A percentile compares a stretch with the other conserved stretches of the same genome.
These are phyloP conservation scores for Tricholoma flavovirens DNA, from an alignment of 768 basidiomycete genomes.

Conservation along the genomic window DNA sequence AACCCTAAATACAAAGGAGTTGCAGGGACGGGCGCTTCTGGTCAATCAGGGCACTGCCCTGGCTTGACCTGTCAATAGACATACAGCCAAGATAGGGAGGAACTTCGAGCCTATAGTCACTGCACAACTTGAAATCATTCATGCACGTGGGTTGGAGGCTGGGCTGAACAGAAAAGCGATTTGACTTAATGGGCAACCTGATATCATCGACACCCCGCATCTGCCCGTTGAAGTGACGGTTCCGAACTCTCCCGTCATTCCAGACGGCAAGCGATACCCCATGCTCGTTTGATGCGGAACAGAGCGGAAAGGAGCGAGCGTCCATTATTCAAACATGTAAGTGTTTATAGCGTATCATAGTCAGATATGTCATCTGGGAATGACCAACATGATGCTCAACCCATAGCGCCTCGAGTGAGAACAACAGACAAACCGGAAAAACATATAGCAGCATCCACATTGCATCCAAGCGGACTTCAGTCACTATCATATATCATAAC, in stretches of 20 bases:
- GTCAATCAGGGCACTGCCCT: neutral
- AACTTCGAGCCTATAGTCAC: neutral
- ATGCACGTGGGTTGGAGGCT: neutral
- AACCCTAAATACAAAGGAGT: neutral
- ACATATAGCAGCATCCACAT: neutral
- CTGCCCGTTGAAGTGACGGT: neutral
- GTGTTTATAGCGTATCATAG: neutral
- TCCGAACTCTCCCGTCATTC: neutral
- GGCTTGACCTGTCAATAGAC: no score
- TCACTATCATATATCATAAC: conserved; percentile 3
- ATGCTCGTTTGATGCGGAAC: neutral
- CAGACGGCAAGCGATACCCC: neutral
- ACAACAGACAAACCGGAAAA: neutral
- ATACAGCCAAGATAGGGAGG: neutral
- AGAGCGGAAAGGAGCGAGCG: neutral
- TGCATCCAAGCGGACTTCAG: neutral
- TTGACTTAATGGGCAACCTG: neutral
- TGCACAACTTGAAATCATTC: no score
- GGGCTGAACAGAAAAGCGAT: no score
- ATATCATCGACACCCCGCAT: neutral
- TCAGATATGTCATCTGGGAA: neutral
- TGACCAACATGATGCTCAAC: no score
- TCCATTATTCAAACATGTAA: neutral
- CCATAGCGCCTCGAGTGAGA: neutral
- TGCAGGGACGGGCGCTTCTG: neutral